phyloP scores from a whole-genome alignment of 179 eudicot genomes.

The Actinidia arguta region DNA sequence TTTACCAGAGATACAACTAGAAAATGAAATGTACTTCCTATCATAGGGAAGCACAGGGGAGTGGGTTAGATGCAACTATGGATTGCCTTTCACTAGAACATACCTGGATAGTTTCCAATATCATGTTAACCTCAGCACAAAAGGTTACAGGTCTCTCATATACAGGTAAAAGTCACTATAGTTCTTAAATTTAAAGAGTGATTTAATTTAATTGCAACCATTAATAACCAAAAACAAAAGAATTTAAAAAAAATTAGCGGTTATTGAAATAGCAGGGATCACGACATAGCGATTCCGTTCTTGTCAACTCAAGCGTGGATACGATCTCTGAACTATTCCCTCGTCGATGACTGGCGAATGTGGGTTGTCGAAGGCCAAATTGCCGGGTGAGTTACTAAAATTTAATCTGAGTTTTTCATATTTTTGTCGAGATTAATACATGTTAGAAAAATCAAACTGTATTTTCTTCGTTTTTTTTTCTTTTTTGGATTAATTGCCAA shows the following conservation, averaged over 20 bases:
- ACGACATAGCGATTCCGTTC: slow-evolving; percentile 38
- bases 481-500: no score
- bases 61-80: slow-evolving; percentile 13
- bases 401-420: neutral
- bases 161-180: slow-evolving; percentile 19
- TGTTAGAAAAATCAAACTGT: neutral
- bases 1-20: neutral
- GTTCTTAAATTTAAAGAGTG: neutral
- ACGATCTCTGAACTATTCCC: slow-evolving; percentile 32
- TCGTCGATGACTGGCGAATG: slow-evolving; percentile 44
- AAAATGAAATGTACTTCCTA: neutral
- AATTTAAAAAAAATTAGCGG: neutral
- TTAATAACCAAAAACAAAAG: neutral
- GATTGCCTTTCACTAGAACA: neutral
- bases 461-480: no score
- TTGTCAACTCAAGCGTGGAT: slow-evolving; percentile 51
- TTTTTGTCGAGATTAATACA: neutral
- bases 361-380: slow-evolving; percentile 40
- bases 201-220: neutral
- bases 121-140: slow-evolving; percentile 24
- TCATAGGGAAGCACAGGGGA: slow-evolving; percentile 9
- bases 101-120: slow-evolving; percentile 1
- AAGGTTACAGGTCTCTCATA: slow-evolving; percentile 26
- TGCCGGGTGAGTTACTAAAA: slow-evolving; percentile 30
- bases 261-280: slow-evolving; percentile 35